Evolutionary conservation across 345 rosid species (phyloP), one percentile per base, ranked within the genome.

Genomic region (Microcos paniculata): DNA sequence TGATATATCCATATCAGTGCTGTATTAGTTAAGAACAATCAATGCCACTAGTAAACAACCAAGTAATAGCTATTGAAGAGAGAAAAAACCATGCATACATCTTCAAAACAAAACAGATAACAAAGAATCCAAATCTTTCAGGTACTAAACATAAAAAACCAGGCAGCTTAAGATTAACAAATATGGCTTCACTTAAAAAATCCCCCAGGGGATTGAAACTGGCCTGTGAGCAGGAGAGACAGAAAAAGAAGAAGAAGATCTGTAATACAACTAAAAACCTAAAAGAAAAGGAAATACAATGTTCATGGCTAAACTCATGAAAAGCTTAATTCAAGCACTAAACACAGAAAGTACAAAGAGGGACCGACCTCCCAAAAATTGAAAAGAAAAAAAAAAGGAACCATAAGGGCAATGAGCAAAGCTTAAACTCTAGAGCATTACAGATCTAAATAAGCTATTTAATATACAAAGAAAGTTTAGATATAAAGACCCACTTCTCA

Each of bases 381-480:
- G 59, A 79, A 59, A 75, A n/a, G 40, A 1, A 35, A 31, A 51
- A 45, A 69, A 69, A 75, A 68, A 73, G 31, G 12, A 64, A 10
- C 78, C 21, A 61, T 11, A 51, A 43, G 56, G 55, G 48, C 38
- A 67, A 72, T 23, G 28, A 31, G 57, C 33, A 21, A 79, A 79
- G 78, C 77, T 66, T 78, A 43, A 70, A 76, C n/a, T 52, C 72
- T 1, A 59, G 52, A 69, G 71, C 78, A 68, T 31, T 59, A 51
- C 74, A 82, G 89, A 88, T 88, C 86, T 82, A 82, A 69, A 59
- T 14, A 63, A 77, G 78, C 74, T 18, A 30, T 62, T 67, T 53
- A 51, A 69, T 26, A 66, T 51, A n/a, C 61, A 65, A 75, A 63
- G 66, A 53, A 82, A 64, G 81, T 11, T 58, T 26, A 49, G 62